A percentile compares a stretch with the other conserved stretches of the same genome.
Conservation (phyloP, 2,329 filamentous ascomycete species). For the Exophiala oligosperma region DNA sequence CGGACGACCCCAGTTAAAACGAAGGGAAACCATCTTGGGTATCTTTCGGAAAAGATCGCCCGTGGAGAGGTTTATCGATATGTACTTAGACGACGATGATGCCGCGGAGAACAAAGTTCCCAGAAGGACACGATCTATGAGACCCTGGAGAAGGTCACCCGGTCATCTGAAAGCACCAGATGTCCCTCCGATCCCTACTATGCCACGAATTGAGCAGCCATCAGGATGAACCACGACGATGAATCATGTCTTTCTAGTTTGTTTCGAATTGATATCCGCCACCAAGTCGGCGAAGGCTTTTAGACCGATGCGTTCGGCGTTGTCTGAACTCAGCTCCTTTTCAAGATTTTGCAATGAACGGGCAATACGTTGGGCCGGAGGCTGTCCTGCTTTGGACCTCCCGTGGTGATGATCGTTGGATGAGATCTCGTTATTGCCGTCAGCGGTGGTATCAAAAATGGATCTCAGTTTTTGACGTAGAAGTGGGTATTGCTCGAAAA, state of each 20-base stretch:
- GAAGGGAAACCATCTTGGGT: constrained; percentile 22
- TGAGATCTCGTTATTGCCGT: constrained; percentile 37
- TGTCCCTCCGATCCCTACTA: constrained; percentile 10
- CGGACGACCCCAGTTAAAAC: constrained; percentile 1
- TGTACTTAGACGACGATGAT: constrained; percentile 26
- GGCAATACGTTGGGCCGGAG: constrained; percentile 14
- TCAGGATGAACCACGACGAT: neutral
- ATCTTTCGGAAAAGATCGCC: constrained; percentile 21
- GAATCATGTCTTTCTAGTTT: neutral
- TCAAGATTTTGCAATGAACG: constrained; percentile 12
- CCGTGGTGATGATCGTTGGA: neutral
- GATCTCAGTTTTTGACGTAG: constrained; percentile 42
- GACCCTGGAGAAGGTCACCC: constrained; percentile 9
- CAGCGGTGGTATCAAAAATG: constrained; percentile 40
- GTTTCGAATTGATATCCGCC: constrained; percentile 5
- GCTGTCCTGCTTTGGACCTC: neutral
- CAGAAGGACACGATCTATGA: neutral
- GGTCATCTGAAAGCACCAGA: constrained; percentile 2
- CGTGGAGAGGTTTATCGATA: constrained; percentile 26
- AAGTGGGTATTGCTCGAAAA: constrained; percentile 40
- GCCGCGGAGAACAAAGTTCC: constrained; percentile 7
- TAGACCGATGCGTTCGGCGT: constrained; percentile 11
- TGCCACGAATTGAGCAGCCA: neutral
- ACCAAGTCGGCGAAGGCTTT: constrained; percentile 20
- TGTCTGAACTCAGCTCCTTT: constrained; percentile 10